Base-by-base conservation (phyloP, 495 filamentous ascomycete genomes). In the Hyaloscypha finlandica region DNA sequence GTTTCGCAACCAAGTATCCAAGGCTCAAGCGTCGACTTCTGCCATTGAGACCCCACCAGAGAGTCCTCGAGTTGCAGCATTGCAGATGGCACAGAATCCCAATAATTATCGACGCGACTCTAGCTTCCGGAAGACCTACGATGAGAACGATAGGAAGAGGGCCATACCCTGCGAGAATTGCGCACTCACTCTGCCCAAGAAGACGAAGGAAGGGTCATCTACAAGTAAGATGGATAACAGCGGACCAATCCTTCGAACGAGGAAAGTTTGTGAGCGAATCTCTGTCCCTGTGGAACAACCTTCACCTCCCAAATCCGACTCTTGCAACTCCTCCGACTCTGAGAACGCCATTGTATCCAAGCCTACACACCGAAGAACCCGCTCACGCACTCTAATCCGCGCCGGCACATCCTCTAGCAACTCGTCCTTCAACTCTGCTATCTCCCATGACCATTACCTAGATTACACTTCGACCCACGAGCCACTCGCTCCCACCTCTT, bases 381-480 rank as follows among this genome's bases (percentile, higher is more conserved):
- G 54, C 3, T 68, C 61, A 25, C 48, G 42, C 14, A 65, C 60
- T 22, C 42, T 72, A 8, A 59, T 39, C 3, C 61, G 70, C 16
- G 48, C 59, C 6, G 42, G 56, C 6, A 73, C 73, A 54, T 70
- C 70, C 16, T 71, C 73, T 25, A 74, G 67, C 30, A 84, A 76
- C 59, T 73, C 73, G 37, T 81, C 79, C 48, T 82, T 81, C 25
- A 72, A 71, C 63, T 77, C 74, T 29, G 67, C 72, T 16, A 77
- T 70, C 65, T 74, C 80, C 31, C 94, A 97, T 73, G 88, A 86
- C 2, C 94, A 97, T 73, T 90, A 89, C 51, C 78, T 96, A 45
- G 92, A 92, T 74, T 97, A 95, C 74, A 88, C 93, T 45, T 94
- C 94, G 2, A 92, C 91, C 2, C 89, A 91, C 69, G 91, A 92